Evolutionary conservation across 352 stramenopile species (phyloP), one percentile per base, ranked within the genome.

Genomic region (Phytophthora pisi): DNA sequence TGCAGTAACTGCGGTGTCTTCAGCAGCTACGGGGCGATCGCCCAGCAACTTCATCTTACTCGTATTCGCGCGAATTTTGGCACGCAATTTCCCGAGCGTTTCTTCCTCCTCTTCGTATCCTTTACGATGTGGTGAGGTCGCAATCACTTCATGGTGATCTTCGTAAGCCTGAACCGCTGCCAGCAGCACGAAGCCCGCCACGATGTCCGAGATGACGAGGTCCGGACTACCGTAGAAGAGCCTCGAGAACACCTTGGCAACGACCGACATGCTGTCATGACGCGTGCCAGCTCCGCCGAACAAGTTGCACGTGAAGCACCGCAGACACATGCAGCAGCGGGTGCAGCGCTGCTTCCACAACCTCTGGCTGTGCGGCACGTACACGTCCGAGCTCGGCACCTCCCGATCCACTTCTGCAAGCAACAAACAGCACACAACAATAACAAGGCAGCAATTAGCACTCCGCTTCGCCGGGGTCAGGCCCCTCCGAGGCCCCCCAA

Each of bases 161-260:
- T 96, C 88, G 50, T 95, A 81, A 23, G 87, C 86, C 43, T 96
- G 89, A 4, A 96, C 87, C 0, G 87, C 87, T 0, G 86, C 87
- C 3, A 96, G 54, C 20, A 96, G 59, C 34, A 96, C 85, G 55
- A 95, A 96, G 1, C 89, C 89, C 0, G 89, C 89, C 26, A 95
- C 79, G 58, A 96, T 94, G 55, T 96, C 89, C 61, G 89, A 96
- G 40, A 95, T 91, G 16, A 96, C 89, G 31, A 96, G 83, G 55
- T 96, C 87, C 3, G 87, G 89, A 54, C 84, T 95, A 11, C 89
- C 89, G 58, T 95, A 95, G 49, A 96, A 96, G 40, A 96, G 81
- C 9, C 87, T 79, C 9, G 87, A 89, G 51, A 95, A 82, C 23
- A 96, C 89, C 20, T 90, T 93, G 1, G 89, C 89, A 51, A 96